phyloP scores from a whole-genome alignment of 768 basidiomycete species.

The Psilocybe sp. region DNA sequence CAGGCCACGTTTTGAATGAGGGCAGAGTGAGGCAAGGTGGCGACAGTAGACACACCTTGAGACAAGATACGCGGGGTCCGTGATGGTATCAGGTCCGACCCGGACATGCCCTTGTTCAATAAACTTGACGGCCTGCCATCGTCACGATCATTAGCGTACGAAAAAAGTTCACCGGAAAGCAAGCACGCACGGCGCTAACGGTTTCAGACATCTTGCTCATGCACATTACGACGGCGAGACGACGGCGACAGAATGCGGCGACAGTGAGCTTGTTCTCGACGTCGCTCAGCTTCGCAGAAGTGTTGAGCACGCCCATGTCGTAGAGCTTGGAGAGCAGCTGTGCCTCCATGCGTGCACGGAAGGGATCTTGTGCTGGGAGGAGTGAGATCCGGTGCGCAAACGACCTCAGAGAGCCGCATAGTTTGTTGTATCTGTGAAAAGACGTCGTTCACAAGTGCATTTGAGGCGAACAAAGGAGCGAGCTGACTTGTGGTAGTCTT shows the following conservation, averaged over 20 bases:
- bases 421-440: constrained; percentile 78
- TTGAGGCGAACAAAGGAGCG: background rate
- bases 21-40: background rate
- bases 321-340: constrained; percentile 93
- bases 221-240: constrained; percentile 91
- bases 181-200: constrained; percentile 77
- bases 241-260: constrained; percentile 87
- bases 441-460: constrained; percentile 7
- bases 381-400: constrained; percentile 85
- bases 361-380: constrained; percentile 87
- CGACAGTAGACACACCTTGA: constrained; percentile 55
- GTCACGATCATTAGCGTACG: constrained; percentile 3
- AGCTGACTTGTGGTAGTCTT: constrained; percentile 88
- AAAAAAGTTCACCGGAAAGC: background rate
- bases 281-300: constrained; percentile 86
- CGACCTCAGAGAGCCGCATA: constrained; percentile 83
- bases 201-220: constrained; percentile 94
- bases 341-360: constrained; percentile 78
- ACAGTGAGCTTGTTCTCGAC: constrained; percentile 97
- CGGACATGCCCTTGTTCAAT: constrained; percentile 98
- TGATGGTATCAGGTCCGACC: constrained; percentile 93
- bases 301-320: constrained; percentile 91
- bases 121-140: constrained; percentile 85
- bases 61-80: constrained; percentile 94
- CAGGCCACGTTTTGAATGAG: constrained; percentile 6